Percentiles rank a stretch among this genome's conserved stretches.
phyloP scores from a whole-genome alignment of 2,329 filamentous ascomycete genomes.

The Cadophora malorum region DNA sequence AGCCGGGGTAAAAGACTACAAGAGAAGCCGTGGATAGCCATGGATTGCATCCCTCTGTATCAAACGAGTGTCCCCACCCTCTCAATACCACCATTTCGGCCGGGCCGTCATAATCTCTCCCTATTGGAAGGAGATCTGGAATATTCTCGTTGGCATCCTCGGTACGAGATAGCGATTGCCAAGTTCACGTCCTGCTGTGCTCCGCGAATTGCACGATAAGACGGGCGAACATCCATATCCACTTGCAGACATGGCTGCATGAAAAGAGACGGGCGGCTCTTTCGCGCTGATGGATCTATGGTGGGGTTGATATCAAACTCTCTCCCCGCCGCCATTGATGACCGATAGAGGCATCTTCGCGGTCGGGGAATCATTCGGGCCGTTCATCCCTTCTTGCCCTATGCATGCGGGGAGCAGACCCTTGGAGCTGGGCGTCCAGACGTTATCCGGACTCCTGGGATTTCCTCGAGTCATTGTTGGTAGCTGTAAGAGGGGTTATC shows the following conservation, averaged over 20 bases:
- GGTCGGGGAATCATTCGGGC: constrained; percentile 9
- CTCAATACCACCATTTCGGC: background rate
- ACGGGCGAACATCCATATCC: constrained; percentile 9
- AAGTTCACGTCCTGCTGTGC: background rate
- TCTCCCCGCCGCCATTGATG: constrained; percentile 1
- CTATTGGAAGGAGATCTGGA: background rate
- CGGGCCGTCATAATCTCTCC: background rate
- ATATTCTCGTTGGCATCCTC: background rate
- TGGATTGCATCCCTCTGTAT: background rate
- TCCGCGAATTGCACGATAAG: constrained; percentile 25
- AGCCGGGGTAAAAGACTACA: constrained; percentile 6
- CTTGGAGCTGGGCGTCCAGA: background rate
- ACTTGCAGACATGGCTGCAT: background rate
- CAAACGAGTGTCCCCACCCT: constrained; percentile 14
- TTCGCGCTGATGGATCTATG: constrained; percentile 14
- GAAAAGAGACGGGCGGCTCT: constrained; percentile 19
- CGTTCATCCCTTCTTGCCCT: constrained; percentile 10
- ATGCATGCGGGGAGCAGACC: constrained; percentile 4
- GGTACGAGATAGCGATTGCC: constrained; percentile 20
- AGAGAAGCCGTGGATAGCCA: constrained; percentile 15
- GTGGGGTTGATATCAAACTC: constrained; percentile 1
- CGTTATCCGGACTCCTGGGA: background rate
- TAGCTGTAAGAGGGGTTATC: background rate
- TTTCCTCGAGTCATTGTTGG: background rate
- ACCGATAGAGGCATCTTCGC: background rate